phyloP scores from a whole-genome alignment of 768 basidiomycete genomes.

The Roridomyces roridus region DNA sequence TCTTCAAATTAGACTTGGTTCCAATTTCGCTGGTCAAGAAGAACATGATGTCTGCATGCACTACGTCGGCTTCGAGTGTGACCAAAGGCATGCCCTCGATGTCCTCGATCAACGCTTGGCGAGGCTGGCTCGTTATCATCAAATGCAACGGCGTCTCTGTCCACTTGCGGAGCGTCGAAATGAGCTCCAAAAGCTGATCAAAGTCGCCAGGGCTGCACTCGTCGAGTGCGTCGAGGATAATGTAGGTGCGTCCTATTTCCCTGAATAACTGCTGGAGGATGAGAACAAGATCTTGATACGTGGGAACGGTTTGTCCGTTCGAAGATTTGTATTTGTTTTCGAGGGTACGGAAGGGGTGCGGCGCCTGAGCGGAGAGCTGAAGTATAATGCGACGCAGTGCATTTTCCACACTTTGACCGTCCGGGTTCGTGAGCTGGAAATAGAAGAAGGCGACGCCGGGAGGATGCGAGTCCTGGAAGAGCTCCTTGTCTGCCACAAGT shows the following conservation, averaged over 20 bases:
- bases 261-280: not conserved
- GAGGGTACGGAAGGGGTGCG: not conserved
- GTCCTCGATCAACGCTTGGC: not conserved
- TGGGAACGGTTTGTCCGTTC: slow-evolving; percentile 2
- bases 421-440: not conserved
- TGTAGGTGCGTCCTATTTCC: not conserved
- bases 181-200: not conserved
- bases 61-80: not conserved
- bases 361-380: slow-evolving; percentile 1
- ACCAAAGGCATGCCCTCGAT: not conserved
- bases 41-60: not conserved
- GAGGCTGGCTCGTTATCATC: slow-evolving; percentile 1
- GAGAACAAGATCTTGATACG: not conserved
- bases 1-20: too few relatives aligned
- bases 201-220: not conserved
- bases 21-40: not conserved
- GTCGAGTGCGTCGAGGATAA: not conserved
- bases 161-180: not conserved
- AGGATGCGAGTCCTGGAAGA: not conserved
- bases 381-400: not conserved
- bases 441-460: slow-evolving; percentile 3
- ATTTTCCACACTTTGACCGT: not conserved
- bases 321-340: not conserved
- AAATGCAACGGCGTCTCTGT: not conserved
- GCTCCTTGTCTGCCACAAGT: not conserved